Percentiles rank a stretch among this genome's conserved stretches.
These are phyloP conservation scores for Phaeolepiota aurea DNA, from an alignment of 768 basidiomycete species.

Conservation along the genomic window DNA sequence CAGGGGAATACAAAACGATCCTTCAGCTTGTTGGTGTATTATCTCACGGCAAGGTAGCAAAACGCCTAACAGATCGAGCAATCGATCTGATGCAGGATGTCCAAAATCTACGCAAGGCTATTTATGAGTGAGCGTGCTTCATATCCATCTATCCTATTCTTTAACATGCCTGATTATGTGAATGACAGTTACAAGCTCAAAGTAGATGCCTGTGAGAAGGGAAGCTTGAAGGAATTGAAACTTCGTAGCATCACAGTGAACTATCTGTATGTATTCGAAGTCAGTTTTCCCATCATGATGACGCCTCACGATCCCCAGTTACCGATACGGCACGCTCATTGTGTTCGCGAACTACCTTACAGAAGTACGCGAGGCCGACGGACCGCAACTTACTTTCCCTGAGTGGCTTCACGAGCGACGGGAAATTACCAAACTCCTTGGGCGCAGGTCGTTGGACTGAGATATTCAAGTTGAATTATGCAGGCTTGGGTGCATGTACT, in stretches of 20 bases:
- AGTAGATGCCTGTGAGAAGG: slow-evolving; percentile 73
- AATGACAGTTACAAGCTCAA: slow-evolving; percentile 79
- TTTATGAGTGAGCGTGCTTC: slow-evolving; percentile 73
- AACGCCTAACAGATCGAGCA: slow-evolving; percentile 79
- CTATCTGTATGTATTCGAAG: slow-evolving; percentile 54
- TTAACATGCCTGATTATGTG: slow-evolving; percentile 1
- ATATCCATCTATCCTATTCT: background rate
- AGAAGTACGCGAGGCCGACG: slow-evolving; percentile 40
- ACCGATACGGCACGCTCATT: slow-evolving; percentile 86
- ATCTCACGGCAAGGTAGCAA: slow-evolving; percentile 88
- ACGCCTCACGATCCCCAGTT: too few species aligned
- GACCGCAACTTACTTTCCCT: slow-evolving; percentile 51
- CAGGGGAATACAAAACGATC: slow-evolving; percentile 98
- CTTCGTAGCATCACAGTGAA: slow-evolving; percentile 74
- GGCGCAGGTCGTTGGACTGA: slow-evolving; percentile 62
- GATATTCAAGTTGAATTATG: background rate
- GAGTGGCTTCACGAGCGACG: slow-evolving; percentile 77
- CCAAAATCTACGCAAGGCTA: slow-evolving; percentile 91
- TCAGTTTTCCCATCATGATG: too few species aligned
- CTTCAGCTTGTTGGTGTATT: slow-evolving; percentile 89
- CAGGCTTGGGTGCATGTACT: background rate
- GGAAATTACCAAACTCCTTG: slow-evolving; percentile 73
- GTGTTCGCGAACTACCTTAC: slow-evolving; percentile 94
- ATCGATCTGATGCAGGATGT: slow-evolving; percentile 95
- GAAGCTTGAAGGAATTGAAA: slow-evolving; percentile 69